phyloP scores from a whole-genome alignment of 768 basidiomycete genomes.

The Mrakia hoshinonis region DNA sequence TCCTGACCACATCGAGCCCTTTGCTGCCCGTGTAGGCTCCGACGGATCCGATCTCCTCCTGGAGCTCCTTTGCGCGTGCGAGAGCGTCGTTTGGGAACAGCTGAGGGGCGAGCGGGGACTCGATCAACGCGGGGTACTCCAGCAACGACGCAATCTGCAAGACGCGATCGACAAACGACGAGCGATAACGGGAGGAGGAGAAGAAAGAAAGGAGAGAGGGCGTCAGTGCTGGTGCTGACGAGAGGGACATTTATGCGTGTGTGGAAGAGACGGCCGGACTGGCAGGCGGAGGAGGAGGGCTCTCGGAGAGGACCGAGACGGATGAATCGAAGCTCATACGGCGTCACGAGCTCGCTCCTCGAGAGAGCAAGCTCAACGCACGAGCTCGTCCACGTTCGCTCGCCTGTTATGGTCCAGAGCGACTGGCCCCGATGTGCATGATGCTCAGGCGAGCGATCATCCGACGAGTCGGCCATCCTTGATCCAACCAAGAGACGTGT shows the following conservation, averaged over 20 bases:
- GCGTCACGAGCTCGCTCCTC: no score
- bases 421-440: no score
- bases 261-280: no score
- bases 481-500: no score
- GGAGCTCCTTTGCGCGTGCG: constrained; percentile 69
- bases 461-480: no score
- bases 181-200: neutral
- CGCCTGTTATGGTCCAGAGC: no score
- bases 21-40: constrained; percentile 96
- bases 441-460: no score
- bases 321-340: no score
- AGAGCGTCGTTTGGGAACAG: constrained; percentile 81
- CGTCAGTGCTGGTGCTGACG: no score
- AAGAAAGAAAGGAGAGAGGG: neutral
- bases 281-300: no score
- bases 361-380: neutral
- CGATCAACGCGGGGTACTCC: constrained; percentile 79
- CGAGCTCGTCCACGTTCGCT: neutral
- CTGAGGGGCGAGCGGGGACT: constrained; percentile 54
- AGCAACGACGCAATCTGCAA: constrained; percentile 73
- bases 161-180: neutral
- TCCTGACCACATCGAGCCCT: constrained; percentile 78
- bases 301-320: neutral
- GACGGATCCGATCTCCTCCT: constrained; percentile 75
- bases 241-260: no score